phyloP scores from a whole-genome alignment of 1,284 basidiomycete species.

The Prillingera fragicola region DNA sequence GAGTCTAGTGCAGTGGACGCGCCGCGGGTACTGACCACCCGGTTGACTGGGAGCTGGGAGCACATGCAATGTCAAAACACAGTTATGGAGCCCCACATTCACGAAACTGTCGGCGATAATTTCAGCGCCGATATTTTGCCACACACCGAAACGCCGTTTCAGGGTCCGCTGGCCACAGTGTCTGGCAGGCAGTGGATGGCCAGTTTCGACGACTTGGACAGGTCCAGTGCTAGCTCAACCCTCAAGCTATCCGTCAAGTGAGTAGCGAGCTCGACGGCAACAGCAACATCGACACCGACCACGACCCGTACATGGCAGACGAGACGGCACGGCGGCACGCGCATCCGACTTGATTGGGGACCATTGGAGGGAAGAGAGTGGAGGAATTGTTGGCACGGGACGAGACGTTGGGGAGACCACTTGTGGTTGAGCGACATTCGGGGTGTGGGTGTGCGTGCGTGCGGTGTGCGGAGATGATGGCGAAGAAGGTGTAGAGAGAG shows the following conservation, averaged over 20 bases:
- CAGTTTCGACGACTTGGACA: background rate
- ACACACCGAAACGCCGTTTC: background rate
- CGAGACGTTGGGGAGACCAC: background rate
- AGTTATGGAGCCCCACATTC: too few species aligned
- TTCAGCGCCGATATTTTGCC: background rate
- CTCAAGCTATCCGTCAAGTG: conserved; percentile 16
- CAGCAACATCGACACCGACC: conserved; percentile 1
- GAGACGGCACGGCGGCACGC: background rate
- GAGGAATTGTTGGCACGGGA: background rate
- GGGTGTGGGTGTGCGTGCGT: too few species aligned
- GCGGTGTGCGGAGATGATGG: too few species aligned
- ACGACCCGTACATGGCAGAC: background rate
- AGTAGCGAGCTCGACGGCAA: conserved; percentile 4
- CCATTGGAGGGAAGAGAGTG: background rate
- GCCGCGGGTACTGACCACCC: too few species aligned
- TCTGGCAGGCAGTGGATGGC: background rate
- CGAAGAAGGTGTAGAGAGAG: too few species aligned
- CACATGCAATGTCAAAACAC: too few species aligned
- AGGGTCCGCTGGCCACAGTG: background rate
- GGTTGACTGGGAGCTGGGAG: too few species aligned
- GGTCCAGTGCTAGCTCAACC: conserved; percentile 6
- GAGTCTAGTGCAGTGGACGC: too few species aligned
- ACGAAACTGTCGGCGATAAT: background rate
- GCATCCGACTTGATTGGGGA: background rate
- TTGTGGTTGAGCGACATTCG: too few species aligned